Evolutionary conservation across 345 rosid genomes (phyloP).

Genomic region (Populus pruinosa): DNA sequence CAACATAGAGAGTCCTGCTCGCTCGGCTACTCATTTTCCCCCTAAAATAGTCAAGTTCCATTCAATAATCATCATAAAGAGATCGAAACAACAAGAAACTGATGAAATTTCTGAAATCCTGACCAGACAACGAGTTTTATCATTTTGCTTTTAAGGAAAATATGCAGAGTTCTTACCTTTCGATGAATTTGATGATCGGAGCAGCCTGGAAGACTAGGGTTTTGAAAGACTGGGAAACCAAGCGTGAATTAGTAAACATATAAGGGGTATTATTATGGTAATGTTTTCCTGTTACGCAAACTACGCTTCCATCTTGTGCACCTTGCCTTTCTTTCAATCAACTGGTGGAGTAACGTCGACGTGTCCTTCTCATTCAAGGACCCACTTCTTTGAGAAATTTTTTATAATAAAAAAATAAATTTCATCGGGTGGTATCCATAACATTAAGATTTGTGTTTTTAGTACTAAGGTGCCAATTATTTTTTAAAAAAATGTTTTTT

Average conservation of each 20-base stretch:
- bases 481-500: no score
- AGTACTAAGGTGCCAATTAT: no score
- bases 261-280: neutral
- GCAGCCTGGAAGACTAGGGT: constrained; percentile 1
- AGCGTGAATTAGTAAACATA: neutral
- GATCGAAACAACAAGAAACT: neutral
- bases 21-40: constrained; percentile 71
- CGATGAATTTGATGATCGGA: neutral
- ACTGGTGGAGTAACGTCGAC: neutral
- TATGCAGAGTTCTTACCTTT: neutral
- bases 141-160: neutral
- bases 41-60: constrained; percentile 14
- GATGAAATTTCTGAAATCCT: neutral
- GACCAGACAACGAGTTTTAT: neutral
- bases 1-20: constrained; percentile 82
- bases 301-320: neutral
- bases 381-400: neutral
- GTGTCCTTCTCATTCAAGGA: neutral
- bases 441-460: no score
- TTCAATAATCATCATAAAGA: neutral
- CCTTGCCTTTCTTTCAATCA: neutral
- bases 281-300: neutral
- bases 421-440: no score
- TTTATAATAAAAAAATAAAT: no score
- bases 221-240: neutral